phyloP scores from a whole-genome alignment of 345 rosid species.

The Schrenkiella parvula region DNA sequence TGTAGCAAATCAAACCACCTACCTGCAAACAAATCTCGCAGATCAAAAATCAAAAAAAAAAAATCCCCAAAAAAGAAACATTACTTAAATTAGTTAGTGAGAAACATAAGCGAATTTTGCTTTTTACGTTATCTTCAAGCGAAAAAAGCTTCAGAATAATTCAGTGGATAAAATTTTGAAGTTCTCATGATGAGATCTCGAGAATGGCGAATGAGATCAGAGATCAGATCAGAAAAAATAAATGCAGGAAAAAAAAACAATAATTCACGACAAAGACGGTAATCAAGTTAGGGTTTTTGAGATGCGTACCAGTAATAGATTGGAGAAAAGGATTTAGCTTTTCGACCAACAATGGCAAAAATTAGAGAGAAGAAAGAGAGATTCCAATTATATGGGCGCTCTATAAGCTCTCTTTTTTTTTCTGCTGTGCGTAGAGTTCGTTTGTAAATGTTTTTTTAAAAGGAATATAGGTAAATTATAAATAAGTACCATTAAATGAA shows the following conservation, averaged over 20 bases:
- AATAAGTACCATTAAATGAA: not conserved
- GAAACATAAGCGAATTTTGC: not conserved
- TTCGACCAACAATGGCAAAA: constrained; percentile 31
- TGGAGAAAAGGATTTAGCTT: constrained; percentile 22
- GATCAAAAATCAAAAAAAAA: constrained; percentile 24
- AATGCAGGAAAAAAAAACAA: constrained; percentile 7
- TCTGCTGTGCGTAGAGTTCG: constrained; percentile 24
- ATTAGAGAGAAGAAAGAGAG: constrained; percentile 17
- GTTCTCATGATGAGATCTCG: constrained; percentile 30
- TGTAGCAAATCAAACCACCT: constrained; percentile 30
- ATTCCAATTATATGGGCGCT: constrained; percentile 25
- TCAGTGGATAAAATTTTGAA: not conserved
- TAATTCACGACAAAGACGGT: not conserved
- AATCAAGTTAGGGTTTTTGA: constrained; percentile 36
- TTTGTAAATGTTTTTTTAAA: not conserved
- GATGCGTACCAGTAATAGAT: constrained; percentile 36
- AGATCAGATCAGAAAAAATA: constrained; percentile 24
- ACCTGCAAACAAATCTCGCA: constrained; percentile 39
- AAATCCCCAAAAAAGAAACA: constrained; percentile 7
- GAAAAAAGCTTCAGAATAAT: constrained; percentile 15
- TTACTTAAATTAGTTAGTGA: constrained; percentile 14
- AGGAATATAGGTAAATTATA: not conserved
- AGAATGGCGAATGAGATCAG: constrained; percentile 27
- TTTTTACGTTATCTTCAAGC: constrained; percentile 1
- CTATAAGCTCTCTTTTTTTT: not conserved